Evolutionary conservation across 2,329 filamentous ascomycete genomes (phyloP), one percentile per base, ranked within the genome.

Genomic region (Phialocephala subalpina): DNA sequence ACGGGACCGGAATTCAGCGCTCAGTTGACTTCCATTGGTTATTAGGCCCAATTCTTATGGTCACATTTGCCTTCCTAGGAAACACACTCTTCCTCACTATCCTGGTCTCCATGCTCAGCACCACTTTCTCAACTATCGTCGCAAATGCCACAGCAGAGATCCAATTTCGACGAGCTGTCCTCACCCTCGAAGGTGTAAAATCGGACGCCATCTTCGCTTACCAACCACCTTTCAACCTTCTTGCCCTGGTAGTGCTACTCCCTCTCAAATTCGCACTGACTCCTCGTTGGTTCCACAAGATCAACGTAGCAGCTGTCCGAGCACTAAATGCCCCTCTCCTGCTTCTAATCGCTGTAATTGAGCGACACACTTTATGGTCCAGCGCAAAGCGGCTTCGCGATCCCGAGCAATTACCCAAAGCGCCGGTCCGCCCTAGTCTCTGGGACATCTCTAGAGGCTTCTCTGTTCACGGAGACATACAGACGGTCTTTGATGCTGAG

Each of bases 1-100:
- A 96, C 72, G 93, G 70, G 4, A 75, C 67, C 79, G 45, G 85
- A 1, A 85, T 87, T 40, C 79, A 84, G 67, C 80, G 83, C 65
- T 84, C 84, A 73, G 83, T 86, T 25, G 87, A 92, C 64, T 93
- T 96, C 74, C 92, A 97, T 27, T 62, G 58, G 83, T 80, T 94
- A n/a, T 82, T 96, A 1, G 93, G 93, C 0, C 93, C 93, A 0
- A 84, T 87, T 2, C 80, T 96, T 27, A 96, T 96, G 92, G 85
- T 96, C 62, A 85, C 91, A 18, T 97, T 96, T 76, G 90, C 93
- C 1, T 96, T 96, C 77, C 82, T 97, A 3, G 93, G 93, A 49
- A 96, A 96, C 78, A 96, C 92, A 0, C 85, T 96, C 63, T 97
- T 96, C 80, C 84, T 97, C n/a, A 96, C 93, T 2, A 93, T 97